Conservation (phyloP, 2,329 filamentous ascomycete genomes). For the Emergomyces africanus region DNA sequence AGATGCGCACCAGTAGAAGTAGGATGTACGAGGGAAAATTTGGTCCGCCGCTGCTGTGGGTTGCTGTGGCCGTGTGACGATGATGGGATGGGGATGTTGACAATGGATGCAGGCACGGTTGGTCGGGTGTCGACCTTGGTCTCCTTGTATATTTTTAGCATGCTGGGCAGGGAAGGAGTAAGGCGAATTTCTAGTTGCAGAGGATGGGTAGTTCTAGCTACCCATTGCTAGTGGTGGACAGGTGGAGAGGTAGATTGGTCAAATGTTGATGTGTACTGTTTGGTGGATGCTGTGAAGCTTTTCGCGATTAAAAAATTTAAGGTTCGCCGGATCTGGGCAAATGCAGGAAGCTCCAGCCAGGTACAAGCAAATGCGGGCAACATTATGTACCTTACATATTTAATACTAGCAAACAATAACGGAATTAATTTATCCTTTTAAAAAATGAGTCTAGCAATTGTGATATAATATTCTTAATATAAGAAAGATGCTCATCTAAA, state of each 20-base stretch:
- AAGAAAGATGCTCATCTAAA: neutral
- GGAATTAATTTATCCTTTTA: too few relatives aligned
- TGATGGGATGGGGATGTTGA: slow-evolving; percentile 50
- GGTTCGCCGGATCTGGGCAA: neutral
- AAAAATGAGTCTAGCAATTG: too few relatives aligned
- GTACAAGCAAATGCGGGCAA: neutral
- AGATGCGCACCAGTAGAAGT: slow-evolving; percentile 29
- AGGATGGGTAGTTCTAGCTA: neutral
- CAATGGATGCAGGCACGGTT: slow-evolving; percentile 52
- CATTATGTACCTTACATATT: too few relatives aligned
- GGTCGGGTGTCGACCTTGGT: slow-evolving; percentile 73
- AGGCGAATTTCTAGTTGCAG: slow-evolving; percentile 8
- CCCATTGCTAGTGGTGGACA: neutral
- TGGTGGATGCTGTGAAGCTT: neutral
- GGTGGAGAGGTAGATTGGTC: slow-evolving; percentile 4
- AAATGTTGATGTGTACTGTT: neutral
- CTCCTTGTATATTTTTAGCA: slow-evolving; percentile 73
- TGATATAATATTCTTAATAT: neutral
- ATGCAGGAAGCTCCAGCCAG: too few relatives aligned
- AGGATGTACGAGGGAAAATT: slow-evolving; percentile 35
- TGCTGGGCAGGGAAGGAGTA: slow-evolving; percentile 24
- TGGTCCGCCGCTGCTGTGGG: slow-evolving; percentile 29
- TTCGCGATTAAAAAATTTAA: neutral
- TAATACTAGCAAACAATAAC: too few relatives aligned
- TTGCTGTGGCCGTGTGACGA: slow-evolving; percentile 34